A percentile compares a stretch with the other conserved stretches of the same genome.
phyloP scores from a whole-genome alignment of 306 rosid genomes.

The Astragalus glycyphyllos region DNA sequence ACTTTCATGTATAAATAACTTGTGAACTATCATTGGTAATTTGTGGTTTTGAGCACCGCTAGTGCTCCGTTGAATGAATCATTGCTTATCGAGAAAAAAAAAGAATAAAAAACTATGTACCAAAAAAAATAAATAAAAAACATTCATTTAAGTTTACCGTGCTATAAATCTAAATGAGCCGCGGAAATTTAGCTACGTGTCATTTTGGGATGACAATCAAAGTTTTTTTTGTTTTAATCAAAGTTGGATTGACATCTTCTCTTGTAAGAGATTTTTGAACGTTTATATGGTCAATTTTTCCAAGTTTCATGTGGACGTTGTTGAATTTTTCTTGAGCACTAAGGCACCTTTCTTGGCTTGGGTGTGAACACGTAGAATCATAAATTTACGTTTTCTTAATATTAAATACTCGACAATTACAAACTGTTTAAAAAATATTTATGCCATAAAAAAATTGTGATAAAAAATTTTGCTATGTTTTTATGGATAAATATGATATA shows the following conservation, averaged over 20 bases:
- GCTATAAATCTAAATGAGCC: constrained; percentile 6
- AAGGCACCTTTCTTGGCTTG: background rate
- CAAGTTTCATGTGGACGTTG: background rate
- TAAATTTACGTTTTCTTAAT: background rate
- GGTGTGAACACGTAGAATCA: background rate
- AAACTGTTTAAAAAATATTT: no score
- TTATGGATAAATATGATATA: no score
- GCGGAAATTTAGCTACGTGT: constrained; percentile 45
- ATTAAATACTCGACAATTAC: background rate
- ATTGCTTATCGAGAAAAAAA: no score
- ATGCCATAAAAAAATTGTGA: no score
- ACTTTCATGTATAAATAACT: no score
- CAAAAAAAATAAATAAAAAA: no score
- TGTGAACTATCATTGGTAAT: no score
- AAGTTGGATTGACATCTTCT: background rate
- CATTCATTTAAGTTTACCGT: background rate
- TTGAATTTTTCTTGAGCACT: background rate
- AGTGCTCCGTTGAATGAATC: no score
- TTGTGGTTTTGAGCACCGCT: no score
- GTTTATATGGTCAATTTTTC: constrained; percentile 27
- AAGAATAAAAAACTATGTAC: no score
- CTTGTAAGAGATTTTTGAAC: constrained; percentile 13
- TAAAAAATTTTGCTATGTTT: no score
- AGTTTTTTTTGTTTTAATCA: background rate
- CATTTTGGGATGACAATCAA: background rate